Percentiles rank a stretch among this genome's conserved stretches.
phyloP scores from a whole-genome alignment of 257 asterid genomes.

The Vinca minor region DNA sequence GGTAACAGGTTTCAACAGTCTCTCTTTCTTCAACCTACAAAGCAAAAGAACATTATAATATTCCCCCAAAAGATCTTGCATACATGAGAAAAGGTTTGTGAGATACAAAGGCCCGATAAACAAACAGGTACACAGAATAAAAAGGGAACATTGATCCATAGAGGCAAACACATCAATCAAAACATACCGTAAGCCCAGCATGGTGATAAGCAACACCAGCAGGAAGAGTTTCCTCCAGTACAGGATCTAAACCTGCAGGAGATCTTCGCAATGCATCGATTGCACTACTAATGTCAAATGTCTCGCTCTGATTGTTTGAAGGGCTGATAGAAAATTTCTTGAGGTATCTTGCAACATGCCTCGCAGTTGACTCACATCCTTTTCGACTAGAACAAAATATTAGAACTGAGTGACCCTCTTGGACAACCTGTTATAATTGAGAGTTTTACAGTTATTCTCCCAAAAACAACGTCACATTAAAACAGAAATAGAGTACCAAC shows the following conservation, averaged over 20 bases:
- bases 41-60: conserved; percentile 12
- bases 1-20: conserved; percentile 91
- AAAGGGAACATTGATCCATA: conserved; percentile 1
- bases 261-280: conserved; percentile 79
- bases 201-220: conserved; percentile 97
- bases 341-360: conserved; percentile 79
- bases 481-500: conserved; percentile 30
- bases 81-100: background rate
- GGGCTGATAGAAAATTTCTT: conserved; percentile 46
- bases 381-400: conserved; percentile 93
- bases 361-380: conserved; percentile 98
- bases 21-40: conserved; percentile 92
- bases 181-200: conserved; percentile 87
- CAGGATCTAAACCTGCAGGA: conserved; percentile 91
- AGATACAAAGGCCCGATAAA: background rate
- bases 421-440: conserved; percentile 64
- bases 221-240: conserved; percentile 89
- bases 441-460: conserved; percentile 18
- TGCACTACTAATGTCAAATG: conserved; percentile 56
- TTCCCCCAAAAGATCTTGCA: conserved; percentile 7
- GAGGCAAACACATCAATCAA: background rate
- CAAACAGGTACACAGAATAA: background rate
- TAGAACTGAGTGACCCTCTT: conserved; percentile 94
- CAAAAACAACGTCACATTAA: conserved; percentile 13
- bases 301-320: conserved; percentile 34